Percentiles rank a stretch among this genome's conserved stretches.
Evolutionary conservation across 2,329 filamentous ascomycete species (phyloP).

Genomic region (Xylaria arbuscula): DNA sequence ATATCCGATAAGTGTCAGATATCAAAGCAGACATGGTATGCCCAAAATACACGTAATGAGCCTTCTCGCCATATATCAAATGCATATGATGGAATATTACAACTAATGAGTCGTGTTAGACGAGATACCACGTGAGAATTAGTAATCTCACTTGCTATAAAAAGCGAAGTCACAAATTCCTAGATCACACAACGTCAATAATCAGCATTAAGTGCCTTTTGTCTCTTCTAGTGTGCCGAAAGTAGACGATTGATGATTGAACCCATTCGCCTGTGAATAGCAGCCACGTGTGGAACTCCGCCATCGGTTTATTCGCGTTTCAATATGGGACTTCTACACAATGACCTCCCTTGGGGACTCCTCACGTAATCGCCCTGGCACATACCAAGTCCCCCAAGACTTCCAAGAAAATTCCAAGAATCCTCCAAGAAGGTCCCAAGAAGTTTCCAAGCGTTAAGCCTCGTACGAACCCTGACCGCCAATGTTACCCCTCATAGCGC

Average conservation of each 20-base stretch:
- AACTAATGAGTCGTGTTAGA: not conserved
- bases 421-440: conserved; percentile 22
- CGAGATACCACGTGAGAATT: conserved; percentile 19
- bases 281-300: conserved; percentile 7
- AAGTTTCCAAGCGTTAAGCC: conserved; percentile 29
- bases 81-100: not conserved
- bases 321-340: not conserved
- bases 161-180: not conserved
- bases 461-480: conserved; percentile 6
- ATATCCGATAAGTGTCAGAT: not conserved
- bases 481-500: conserved; percentile 3
- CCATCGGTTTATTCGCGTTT: not conserved
- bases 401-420: conserved; percentile 15
- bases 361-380: not conserved
- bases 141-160: not conserved
- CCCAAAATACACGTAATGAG: not conserved
- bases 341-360: not conserved
- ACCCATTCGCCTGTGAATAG: no score
- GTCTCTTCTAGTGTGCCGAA: not conserved
- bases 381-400: not conserved
- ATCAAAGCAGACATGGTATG: not conserved
- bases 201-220: not conserved
- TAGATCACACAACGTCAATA: not conserved
- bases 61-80: not conserved
- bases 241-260: not conserved